Percentiles rank a stretch among this genome's conserved stretches.
Conservation (phyloP, 1,139 yeast species). For the Candida neerlandica region DNA sequence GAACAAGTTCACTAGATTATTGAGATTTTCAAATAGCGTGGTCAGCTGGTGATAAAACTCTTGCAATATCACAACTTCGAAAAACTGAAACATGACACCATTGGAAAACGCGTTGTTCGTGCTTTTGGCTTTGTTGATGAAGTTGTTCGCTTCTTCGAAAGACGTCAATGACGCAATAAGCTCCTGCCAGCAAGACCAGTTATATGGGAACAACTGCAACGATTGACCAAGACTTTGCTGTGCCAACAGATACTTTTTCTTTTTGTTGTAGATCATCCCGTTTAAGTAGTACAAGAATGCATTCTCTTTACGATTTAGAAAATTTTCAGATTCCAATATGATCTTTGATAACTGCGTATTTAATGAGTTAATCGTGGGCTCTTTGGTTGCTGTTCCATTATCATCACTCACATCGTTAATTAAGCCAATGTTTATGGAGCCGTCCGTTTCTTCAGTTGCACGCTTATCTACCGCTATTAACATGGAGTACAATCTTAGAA, state of each 20-base stretch:
- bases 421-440: slow-evolving; percentile 40
- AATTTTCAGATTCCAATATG: slow-evolving; percentile 40
- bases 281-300: slow-evolving; percentile 70
- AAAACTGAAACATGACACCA: slow-evolving; percentile 64
- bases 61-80: slow-evolving; percentile 71
- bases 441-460: slow-evolving; percentile 73
- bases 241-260: slow-evolving; percentile 62
- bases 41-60: slow-evolving; percentile 75
- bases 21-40: slow-evolving; percentile 51
- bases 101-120: slow-evolving; percentile 17
- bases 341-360: slow-evolving; percentile 44
- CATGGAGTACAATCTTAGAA: slow-evolving; percentile 68
- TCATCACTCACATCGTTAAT: slow-evolving; percentile 14
- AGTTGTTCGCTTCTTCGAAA: slow-evolving; percentile 60
- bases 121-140: slow-evolving; percentile 43
- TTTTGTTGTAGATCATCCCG: slow-evolving; percentile 66
- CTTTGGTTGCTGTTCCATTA: slow-evolving; percentile 12
- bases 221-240: slow-evolving; percentile 62
- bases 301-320: slow-evolving; percentile 35
- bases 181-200: slow-evolving; percentile 96
- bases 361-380: slow-evolving; percentile 18
- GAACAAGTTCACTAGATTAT: slow-evolving; percentile 50
- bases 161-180: slow-evolving; percentile 64
- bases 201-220: slow-evolving; percentile 67
- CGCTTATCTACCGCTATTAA: slow-evolving; percentile 75